These are phyloP conservation scores for Emericellopsis cladophorae DNA, from an alignment of 2,329 filamentous ascomycete species.

Conservation along the genomic window DNA sequence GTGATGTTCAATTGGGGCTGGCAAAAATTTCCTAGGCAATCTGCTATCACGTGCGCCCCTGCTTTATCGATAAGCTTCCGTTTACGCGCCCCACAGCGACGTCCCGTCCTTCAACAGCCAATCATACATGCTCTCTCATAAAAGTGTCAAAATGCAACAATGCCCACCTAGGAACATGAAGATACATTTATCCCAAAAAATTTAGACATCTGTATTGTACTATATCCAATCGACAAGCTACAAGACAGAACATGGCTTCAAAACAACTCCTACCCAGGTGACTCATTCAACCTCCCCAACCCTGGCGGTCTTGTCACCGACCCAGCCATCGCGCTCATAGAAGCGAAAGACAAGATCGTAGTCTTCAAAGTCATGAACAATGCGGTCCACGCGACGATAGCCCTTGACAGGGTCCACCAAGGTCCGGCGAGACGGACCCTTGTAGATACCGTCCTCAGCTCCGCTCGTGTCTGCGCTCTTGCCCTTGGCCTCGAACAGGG, in stretches of 20 bases:
- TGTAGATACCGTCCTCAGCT: constrained; percentile 23
- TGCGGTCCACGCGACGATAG: constrained; percentile 82
- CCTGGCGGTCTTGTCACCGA: constrained; percentile 35
- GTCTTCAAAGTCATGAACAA: constrained; percentile 93
- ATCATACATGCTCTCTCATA: too few relatives aligned
- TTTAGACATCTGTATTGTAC: not conserved
- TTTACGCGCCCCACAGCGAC: too few relatives aligned
- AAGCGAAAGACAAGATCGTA: constrained; percentile 96
- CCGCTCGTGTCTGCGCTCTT: constrained; percentile 27
- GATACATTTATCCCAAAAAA: not conserved
- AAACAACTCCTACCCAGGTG: not conserved
- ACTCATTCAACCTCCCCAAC: constrained; percentile 35
- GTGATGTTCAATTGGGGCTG: not conserved
- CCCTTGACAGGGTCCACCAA: constrained; percentile 70
- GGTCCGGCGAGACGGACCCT: constrained; percentile 25
- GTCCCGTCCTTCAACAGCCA: too few relatives aligned
- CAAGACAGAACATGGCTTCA: not conserved
- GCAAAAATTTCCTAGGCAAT: constrained; percentile 1
- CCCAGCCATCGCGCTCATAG: constrained; percentile 81
- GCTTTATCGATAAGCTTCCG: not conserved
- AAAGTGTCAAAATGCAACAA: too few relatives aligned
- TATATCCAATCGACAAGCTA: not conserved
- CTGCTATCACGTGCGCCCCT: not conserved
- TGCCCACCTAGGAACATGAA: too few relatives aligned
- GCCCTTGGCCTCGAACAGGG: constrained; percentile 82